Evolutionary conservation across 1,139 yeast genomes (phyloP), one percentile per base, ranked within the genome.

Genomic region (Geotrichum cucujoidarum): DNA sequence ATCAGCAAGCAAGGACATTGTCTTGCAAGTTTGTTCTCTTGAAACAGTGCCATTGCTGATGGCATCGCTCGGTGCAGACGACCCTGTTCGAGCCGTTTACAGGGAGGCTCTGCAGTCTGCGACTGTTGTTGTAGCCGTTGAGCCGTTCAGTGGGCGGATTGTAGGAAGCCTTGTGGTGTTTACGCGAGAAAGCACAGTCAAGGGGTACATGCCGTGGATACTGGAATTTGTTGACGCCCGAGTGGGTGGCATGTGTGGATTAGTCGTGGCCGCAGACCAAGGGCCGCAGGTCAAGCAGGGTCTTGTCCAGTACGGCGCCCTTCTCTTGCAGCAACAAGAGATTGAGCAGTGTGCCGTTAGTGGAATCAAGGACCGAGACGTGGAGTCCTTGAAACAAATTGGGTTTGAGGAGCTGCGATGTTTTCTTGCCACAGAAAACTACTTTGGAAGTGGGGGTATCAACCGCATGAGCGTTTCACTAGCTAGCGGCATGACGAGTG

Each of bases 211-310:
- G 61, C 84, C 85, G 10, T 77, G 78, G 58, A 68, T 71, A 41
- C 59, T 64, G 16, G 65, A 61, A 52, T 62, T 61, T 51, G 62
- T 55, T 29, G 60, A 61, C 38, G 65, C 66, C 13, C 55, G 65
- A 22, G 68, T 77, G 20, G 83, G 83, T 10, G 82, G 80, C 1
- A 67, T 80, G 14, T 68, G 79, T 29, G 82, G 80, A 1, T 73
- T 81, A 0, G 69, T 79, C 7, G 29, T 35, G 24, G 29, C 39
- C 3, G 18, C 74, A 4, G 35, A n/a, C 33, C 33, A 14, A n/a
- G n/a, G n/a, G 33, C 33, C 17, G 6, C 14, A 6, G 16, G 35
- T 32, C 6, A 8, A 14, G 13, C 35, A n/a, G 20, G 35, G 35
- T 4, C 35, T 32, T 7, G 35, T 32, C 4, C 11, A 16, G 13